Conservation (phyloP, 306 rosid genomes). For the Sicyos baderoa region DNA sequence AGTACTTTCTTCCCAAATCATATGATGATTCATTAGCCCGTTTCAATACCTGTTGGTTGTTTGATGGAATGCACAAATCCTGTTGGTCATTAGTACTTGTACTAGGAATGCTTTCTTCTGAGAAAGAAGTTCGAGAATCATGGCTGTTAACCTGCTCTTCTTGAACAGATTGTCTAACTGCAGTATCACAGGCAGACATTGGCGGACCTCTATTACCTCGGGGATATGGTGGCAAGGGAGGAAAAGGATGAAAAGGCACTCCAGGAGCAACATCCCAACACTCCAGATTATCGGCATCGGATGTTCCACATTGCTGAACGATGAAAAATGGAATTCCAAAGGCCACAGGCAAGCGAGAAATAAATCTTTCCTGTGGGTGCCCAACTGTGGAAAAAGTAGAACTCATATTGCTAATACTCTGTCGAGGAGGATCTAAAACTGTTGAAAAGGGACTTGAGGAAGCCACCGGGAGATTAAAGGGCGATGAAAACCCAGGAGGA, state of each 20-base stretch:
- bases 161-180: conserved; percentile 33
- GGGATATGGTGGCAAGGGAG: conserved; percentile 70
- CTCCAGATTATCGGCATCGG: conserved; percentile 40
- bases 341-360: conserved; percentile 60
- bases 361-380: conserved; percentile 63
- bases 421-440: conserved; percentile 28
- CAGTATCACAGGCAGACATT: conserved; percentile 27
- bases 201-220: conserved; percentile 36
- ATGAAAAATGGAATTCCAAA: conserved; percentile 73
- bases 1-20: conserved; percentile 61
- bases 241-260: conserved; percentile 82
- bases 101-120: conserved; percentile 47
- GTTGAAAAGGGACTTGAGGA: conserved; percentile 31
- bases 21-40: conserved; percentile 43
- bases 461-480: conserved; percentile 26
- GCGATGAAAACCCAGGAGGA: conserved; percentile 93
- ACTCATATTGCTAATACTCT: conserved; percentile 27
- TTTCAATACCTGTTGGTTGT: conserved; percentile 30
- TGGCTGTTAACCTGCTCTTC: conserved; percentile 28
- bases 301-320: conserved; percentile 55
- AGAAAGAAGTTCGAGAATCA: conserved; percentile 29
- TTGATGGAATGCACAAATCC: conserved; percentile 25
- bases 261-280: conserved; percentile 80
- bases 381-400: conserved; percentile 39
- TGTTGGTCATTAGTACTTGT: conserved; percentile 37